A percentile compares a stretch with the other conserved stretches of the same genome.
These are phyloP conservation scores for Isabelozyma heimii DNA, from an alignment of 805 yeast species.

Conservation along the genomic window DNA sequence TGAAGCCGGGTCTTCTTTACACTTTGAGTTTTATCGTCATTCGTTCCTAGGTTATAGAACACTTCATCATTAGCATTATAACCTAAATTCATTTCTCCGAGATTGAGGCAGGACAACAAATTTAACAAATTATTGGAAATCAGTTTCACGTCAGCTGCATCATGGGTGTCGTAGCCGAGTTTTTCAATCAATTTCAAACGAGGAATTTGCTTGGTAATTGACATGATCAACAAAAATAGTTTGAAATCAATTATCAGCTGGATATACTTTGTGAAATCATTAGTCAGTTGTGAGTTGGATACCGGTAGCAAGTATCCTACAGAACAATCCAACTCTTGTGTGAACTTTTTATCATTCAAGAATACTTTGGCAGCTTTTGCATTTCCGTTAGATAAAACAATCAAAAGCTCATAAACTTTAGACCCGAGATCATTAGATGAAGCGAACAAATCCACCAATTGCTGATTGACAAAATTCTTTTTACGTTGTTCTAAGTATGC, in stretches of 20 bases:
- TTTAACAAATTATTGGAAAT: conserved; percentile 19
- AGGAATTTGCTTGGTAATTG: conserved; percentile 21
- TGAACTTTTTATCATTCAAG: conserved; percentile 6
- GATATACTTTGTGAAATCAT: conserved; percentile 19
- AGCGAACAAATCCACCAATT: conserved; percentile 15
- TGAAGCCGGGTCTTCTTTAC: conserved; percentile 2
- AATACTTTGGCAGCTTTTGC: conserved; percentile 11
- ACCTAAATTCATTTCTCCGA: conserved; percentile 26
- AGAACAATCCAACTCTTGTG: conserved; percentile 3
- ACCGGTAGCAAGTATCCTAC: conserved; percentile 18
- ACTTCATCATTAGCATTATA: conserved; percentile 21
- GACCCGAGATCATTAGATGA: conserved; percentile 12
- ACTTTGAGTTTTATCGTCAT: conserved; percentile 7
- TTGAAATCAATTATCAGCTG: conserved; percentile 28
- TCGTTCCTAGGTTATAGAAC: conserved; percentile 15
- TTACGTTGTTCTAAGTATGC: not conserved
- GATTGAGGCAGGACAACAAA: conserved; percentile 20
- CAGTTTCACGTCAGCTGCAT: conserved; percentile 1
- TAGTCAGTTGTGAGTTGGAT: not conserved
- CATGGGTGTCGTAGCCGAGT: conserved; percentile 22
- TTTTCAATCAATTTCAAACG: conserved; percentile 17
- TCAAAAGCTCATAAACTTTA: conserved; percentile 14
- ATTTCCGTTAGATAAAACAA: conserved; percentile 18
- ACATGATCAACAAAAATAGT: conserved; percentile 25
- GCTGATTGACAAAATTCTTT: conserved; percentile 12